Base-by-base conservation (phyloP, 495 filamentous ascomycete species). In the Lepraria neglecta region DNA sequence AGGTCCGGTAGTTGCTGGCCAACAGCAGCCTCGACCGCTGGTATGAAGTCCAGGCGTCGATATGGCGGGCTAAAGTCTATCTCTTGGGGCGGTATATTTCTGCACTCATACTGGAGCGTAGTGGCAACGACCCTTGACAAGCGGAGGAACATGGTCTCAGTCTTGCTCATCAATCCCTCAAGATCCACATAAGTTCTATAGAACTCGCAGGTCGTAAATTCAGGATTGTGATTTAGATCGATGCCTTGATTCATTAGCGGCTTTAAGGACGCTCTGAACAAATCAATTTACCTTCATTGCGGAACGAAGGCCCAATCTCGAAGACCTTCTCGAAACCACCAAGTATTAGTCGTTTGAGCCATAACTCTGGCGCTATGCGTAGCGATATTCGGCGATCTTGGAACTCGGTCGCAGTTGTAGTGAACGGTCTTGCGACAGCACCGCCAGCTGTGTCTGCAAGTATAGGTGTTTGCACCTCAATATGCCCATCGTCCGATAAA, bases 151-250 rank as follows among this genome's bases (percentile, higher is more conserved):
- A 95, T 71, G 3, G 75, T 71, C 68, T 92, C 88, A 40, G 90
- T 95, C 66, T 83, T 83, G 27, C 71, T 62, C 65, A 96, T 90
- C 30, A 98, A 76, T 40, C 90, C 84, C 43, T 84, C 78, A 0
- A 97, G 79, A 62, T 84, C 87, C 56, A 88, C 85, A 66, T 91
- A 96, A 14, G 90, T 84, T 56, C 86, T 82, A 73, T 98, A 98
- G 79, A 96, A 97, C 75, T 98, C 94, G 77, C 92, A 97, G 40
- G 87, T 97, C 28, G 88, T 91, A 75, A 97, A 98, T 72, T 98
- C 94, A 6, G 94, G 91, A 68, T 97, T 97, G 73, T 97, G 94
- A 0, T 89, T 95, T 28, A 85, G 82, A 74, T 98, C 94, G 44
- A 97, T 72, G 11, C 85, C 82, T 85, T 45, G 6, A 33, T 4